A percentile compares a stretch with the other conserved stretches of the same genome.
Conservation (phyloP, 2,329 filamentous ascomycete species). For the Fusarium austroafricanum region DNA sequence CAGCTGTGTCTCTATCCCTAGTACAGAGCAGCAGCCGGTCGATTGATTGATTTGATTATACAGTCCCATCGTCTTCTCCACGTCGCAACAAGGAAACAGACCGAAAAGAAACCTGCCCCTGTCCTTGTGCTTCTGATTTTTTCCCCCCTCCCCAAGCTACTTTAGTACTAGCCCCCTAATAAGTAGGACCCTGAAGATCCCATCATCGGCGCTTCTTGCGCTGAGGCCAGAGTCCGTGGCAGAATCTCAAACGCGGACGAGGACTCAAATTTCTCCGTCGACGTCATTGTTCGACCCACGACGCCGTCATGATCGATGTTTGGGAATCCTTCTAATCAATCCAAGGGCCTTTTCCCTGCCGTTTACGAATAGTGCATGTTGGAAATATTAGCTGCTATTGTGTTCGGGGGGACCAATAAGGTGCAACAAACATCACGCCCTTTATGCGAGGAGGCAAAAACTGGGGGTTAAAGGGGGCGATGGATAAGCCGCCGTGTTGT, state of each 20-base stretch:
- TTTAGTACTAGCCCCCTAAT: constrained; percentile 29
- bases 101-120: constrained; percentile 1
- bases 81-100: constrained; percentile 9
- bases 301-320: constrained; percentile 30
- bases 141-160: constrained; percentile 11
- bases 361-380: too few relatives aligned
- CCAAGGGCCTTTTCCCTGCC: not conserved
- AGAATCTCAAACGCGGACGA: constrained; percentile 30
- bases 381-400: not conserved
- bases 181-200: constrained; percentile 46
- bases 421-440: not conserved
- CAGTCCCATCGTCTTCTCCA: constrained; percentile 13
- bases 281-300: constrained; percentile 38
- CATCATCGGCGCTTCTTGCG: constrained; percentile 32
- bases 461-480: not conserved
- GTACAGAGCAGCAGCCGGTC: constrained; percentile 4
- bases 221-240: constrained; percentile 22
- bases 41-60: constrained; percentile 13
- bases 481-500: constrained; percentile 14
- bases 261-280: constrained; percentile 37
- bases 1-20: not conserved
- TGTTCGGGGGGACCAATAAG: not conserved
- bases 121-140: not conserved
- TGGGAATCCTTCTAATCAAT: constrained; percentile 35
- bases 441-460: constrained; percentile 11